Evolutionary conservation across 768 basidiomycete species (phyloP), one percentile per base, ranked within the genome.

Genomic region (Mycena maculata): DNA sequence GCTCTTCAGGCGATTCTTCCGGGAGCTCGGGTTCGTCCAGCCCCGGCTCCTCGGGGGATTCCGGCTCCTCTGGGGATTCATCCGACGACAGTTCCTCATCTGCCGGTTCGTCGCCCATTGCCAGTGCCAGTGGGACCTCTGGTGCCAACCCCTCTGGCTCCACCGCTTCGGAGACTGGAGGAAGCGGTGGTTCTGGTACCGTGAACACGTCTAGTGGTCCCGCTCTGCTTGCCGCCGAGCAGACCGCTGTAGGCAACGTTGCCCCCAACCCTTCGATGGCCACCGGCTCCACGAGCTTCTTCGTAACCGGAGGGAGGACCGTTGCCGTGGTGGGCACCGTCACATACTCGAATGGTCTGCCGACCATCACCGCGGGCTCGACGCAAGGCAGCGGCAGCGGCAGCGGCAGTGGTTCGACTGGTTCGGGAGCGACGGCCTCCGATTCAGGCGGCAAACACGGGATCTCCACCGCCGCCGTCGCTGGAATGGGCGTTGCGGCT

Each of bases 291-390:
- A 71, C 69, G 5, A 50, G 28, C 15, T 30, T 61, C 58, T 23
- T 63, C 20, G 44, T 66, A 5, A 36, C 59, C 28, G 64, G 45
- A 27, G 64, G 72, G 12, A 70, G 66, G 53, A 71, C 69, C n/a
- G 30, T 65, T 38, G 52, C 65, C 28, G 61, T 68, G 4, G 44
- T 64, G 20, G 69, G 65, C 42, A 60, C 58, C 53, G 44, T 67
- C 18, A 67, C 66, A 28, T 60, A 42, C 59, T 42, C 48, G 36
- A 52, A 59, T 42, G 67, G 68, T 11, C 27, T 71, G 18, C 66
- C 67, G 27, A 67, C 53, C 13, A 53, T 31, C 60, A 54, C 71
- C 27, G 31, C 50, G 57, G 12, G n/a, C 23, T 13, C 48, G n/a
- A 33, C 16, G 13, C 49, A 59, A 25, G 55, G 33, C 31, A 55